Conservation (phyloP, 495 filamentous ascomycete genomes). For the Penicillium manginii region DNA sequence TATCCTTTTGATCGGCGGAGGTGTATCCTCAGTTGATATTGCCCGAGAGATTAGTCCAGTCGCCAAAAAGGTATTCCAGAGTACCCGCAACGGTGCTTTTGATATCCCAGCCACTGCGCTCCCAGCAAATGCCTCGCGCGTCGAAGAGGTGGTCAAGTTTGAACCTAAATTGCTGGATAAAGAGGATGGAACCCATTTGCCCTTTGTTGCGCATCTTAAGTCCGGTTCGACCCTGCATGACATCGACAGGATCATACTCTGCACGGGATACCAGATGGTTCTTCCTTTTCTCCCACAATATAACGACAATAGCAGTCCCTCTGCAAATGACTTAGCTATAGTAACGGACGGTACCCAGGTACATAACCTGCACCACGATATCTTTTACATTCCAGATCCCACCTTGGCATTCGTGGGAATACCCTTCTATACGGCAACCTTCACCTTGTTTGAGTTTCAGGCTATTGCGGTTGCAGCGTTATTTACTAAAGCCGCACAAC, state of each 20-base stretch:
- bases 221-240: constrained; percentile 47
- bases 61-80: constrained; percentile 59
- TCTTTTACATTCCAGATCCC: constrained; percentile 69
- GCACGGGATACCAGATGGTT: constrained; percentile 67
- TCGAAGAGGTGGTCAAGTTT: constrained; percentile 50
- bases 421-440: constrained; percentile 63
- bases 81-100: constrained; percentile 58
- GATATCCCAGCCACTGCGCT: constrained; percentile 55
- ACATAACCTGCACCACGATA: constrained; percentile 70
- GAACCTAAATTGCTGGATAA: constrained; percentile 21
- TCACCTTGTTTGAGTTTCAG: constrained; percentile 69
- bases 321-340: constrained; percentile 52
- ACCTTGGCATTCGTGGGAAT: constrained; percentile 64
- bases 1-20: constrained; percentile 62
- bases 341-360: constrained; percentile 66
- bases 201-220: constrained; percentile 41
- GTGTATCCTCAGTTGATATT: constrained; percentile 64
- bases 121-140: constrained; percentile 51
- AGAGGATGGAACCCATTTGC: constrained; percentile 40
- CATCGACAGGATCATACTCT: constrained; percentile 60
- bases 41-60: constrained; percentile 56
- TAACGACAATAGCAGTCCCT: constrained; percentile 37
- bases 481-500: constrained; percentile 51
- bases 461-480: constrained; percentile 61
- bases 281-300: constrained; percentile 60